These are phyloP conservation scores for Vanrija pseudolonga DNA, from an alignment of 1,284 basidiomycete species.

Conservation along the genomic window DNA sequence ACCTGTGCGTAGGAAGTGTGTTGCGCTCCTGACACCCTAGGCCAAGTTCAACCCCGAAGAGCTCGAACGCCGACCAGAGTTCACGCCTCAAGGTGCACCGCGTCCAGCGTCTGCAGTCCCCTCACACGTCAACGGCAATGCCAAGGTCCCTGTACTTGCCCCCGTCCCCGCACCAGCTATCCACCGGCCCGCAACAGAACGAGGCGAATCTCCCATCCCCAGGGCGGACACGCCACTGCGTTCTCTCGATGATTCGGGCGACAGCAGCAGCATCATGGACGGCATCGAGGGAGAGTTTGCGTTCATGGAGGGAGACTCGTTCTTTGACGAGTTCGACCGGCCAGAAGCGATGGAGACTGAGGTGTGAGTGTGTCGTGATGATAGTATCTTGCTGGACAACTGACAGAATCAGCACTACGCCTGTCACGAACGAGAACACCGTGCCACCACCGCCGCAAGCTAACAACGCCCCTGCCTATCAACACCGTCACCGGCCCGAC, in stretches of 20 bases:
- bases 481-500: constrained; percentile 42
- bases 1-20: constrained; percentile 57
- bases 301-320: constrained; percentile 31
- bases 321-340: constrained; percentile 24
- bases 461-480: constrained; percentile 21
- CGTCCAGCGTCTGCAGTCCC: constrained; percentile 25
- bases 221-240: constrained; percentile 7
- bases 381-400: not conserved
- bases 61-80: constrained; percentile 74
- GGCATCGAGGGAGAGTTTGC: constrained; percentile 19
- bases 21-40: constrained; percentile 46
- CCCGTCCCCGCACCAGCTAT: not conserved
- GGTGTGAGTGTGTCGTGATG: constrained; percentile 10
- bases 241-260: constrained; percentile 22
- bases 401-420: not conserved
- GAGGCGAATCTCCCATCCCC: not conserved
- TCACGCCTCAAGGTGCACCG: constrained; percentile 47
- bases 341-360: constrained; percentile 5
- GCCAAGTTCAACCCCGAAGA: constrained; percentile 70
- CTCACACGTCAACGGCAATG: constrained; percentile 10
- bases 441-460: not conserved
- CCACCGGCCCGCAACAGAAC: not conserved
- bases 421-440: not conserved
- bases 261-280: constrained; percentile 18
- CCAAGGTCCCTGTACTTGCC: constrained; percentile 7